Evolutionary conservation across 768 basidiomycete species (phyloP), one percentile per base, ranked within the genome.

Genomic region (Heimioporus sp.): DNA sequence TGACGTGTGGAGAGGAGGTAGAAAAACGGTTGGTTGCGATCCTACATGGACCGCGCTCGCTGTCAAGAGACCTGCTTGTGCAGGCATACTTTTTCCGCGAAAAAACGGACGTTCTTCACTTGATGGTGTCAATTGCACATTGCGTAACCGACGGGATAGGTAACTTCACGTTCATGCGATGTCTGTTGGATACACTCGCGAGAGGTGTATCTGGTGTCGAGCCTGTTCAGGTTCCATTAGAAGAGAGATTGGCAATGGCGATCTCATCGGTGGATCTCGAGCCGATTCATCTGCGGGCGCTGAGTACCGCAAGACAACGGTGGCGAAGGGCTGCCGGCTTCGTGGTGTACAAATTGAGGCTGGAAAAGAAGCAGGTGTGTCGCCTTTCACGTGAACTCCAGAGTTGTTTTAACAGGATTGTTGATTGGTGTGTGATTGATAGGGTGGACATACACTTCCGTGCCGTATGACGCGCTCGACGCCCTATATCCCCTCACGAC

Each of bases 391-490:
- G n/a, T n/a, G n/a, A n/a, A n/a, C n/a, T n/a, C n/a, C n/a, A n/a
- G n/a, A n/a, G n/a, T n/a, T n/a, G n/a, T n/a, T n/a, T n/a, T n/a
- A n/a, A n/a, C n/a, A n/a, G n/a, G 44, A n/a, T 16, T 21, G 3
- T 20, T 28, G n/a, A 20, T 5, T 37, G 7, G 15, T 8, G 32
- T 13, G 32, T 34, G 10, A 34, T 10, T 13, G 2, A 9, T 59
- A 84, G 82, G 83, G 82, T 4, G 82, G 82, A 3, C 81, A 84
- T 43, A 78, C 79, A 0, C 68, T 84, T 10, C 81, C 81, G 2
- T 70, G 77, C 42, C 75, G 64, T 13, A 47, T 72, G 34, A 73
- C 74, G 1, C 59, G 56, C 28, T 48, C 61, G 6, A 78, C 78
- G 0, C 55, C 59, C 2, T 62, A 61, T 40, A 68, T 65, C 0